phyloP scores from a whole-genome alignment of 108 stramenopile genomes.

The Mayamaea pseudoterrestris region DNA sequence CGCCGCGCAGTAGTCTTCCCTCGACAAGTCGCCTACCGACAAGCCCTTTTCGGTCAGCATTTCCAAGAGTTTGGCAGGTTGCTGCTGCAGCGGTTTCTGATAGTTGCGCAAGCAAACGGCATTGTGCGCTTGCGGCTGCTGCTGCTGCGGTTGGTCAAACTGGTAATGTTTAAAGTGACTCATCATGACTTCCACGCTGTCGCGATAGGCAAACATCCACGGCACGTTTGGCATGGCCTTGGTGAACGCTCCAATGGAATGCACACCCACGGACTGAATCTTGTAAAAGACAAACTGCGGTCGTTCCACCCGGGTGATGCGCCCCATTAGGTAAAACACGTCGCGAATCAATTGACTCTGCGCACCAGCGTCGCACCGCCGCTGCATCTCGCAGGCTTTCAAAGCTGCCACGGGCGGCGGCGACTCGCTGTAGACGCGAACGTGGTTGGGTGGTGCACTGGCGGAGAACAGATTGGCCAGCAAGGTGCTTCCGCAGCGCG shows the following conservation, averaged over 20 bases:
- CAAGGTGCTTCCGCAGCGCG: slow-evolving; percentile 84
- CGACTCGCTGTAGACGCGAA: slow-evolving; percentile 72
- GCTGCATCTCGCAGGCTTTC: slow-evolving; percentile 23
- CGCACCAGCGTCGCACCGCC: slow-evolving; percentile 21
- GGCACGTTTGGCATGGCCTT: slow-evolving; percentile 70
- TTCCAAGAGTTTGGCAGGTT: slow-evolving; percentile 3
- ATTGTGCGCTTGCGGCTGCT: no score
- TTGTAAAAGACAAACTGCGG: slow-evolving; percentile 79
- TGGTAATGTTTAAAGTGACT: slow-evolving; percentile 35
- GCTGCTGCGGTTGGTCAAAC: no score
- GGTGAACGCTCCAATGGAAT: slow-evolving; percentile 37
- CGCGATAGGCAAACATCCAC: slow-evolving; percentile 87
- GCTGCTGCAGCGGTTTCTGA: slow-evolving; percentile 4
- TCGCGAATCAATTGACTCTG: slow-evolving; percentile 43
- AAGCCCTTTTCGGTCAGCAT: neutral
- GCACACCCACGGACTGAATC: slow-evolving; percentile 68
- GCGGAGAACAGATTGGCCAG: slow-evolving; percentile 83
- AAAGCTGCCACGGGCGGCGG: slow-evolving; percentile 48
- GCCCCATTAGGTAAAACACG: slow-evolving; percentile 63
- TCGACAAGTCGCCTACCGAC: slow-evolving; percentile 16
- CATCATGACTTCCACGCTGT: slow-evolving; percentile 87
- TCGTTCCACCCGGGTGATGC: slow-evolving; percentile 9
- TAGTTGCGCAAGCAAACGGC: slow-evolving; percentile 26
- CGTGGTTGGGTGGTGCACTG: slow-evolving; percentile 37
- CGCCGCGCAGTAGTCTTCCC: slow-evolving; percentile 68